These are phyloP conservation scores for Arctium lappa DNA, from an alignment of 129 eudicot species.

Conservation along the genomic window DNA sequence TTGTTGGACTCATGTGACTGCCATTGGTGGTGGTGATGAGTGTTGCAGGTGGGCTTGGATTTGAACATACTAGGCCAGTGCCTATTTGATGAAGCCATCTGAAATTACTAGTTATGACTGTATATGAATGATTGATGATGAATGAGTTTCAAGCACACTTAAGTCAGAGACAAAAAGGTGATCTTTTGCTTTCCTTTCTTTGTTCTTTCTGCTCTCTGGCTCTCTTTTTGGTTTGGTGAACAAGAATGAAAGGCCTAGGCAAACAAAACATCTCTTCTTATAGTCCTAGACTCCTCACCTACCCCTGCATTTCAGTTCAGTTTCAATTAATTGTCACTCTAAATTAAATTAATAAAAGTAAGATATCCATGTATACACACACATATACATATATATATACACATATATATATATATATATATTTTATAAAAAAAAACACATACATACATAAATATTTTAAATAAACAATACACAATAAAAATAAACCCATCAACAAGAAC, in stretches of 20 bases:
- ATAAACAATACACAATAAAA: constrained; percentile 2
- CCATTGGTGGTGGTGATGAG: constrained; percentile 50
- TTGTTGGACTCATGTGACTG: constrained; percentile 49
- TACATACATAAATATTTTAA: not conserved
- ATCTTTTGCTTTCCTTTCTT: constrained; percentile 13
- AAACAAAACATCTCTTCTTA: constrained; percentile 41
- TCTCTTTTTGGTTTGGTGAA: constrained; percentile 21
- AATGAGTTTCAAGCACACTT: constrained; percentile 1
- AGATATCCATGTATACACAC: not conserved
- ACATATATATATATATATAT: not conserved
- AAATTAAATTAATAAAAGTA: not conserved
- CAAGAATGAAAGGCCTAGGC: constrained; percentile 27
- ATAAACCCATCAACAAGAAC: constrained; percentile 45
- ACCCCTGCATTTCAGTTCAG: constrained; percentile 43
- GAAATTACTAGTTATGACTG: not conserved
- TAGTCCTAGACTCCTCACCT: constrained; percentile 50
- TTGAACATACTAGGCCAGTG: constrained; percentile 99
- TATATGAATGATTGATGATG: constrained; percentile 27
- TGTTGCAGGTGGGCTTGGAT: constrained; percentile 61
- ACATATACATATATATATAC: not conserved
- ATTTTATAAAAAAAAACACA: not conserved
- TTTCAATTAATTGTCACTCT: constrained; percentile 26
- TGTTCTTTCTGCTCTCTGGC: constrained; percentile 28
- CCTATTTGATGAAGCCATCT: constrained; percentile 81
- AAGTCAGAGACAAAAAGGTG: constrained; percentile 7